Conservation (phyloP, 2,329 filamentous ascomycete genomes). For the Colletotrichum euphorbiae region DNA sequence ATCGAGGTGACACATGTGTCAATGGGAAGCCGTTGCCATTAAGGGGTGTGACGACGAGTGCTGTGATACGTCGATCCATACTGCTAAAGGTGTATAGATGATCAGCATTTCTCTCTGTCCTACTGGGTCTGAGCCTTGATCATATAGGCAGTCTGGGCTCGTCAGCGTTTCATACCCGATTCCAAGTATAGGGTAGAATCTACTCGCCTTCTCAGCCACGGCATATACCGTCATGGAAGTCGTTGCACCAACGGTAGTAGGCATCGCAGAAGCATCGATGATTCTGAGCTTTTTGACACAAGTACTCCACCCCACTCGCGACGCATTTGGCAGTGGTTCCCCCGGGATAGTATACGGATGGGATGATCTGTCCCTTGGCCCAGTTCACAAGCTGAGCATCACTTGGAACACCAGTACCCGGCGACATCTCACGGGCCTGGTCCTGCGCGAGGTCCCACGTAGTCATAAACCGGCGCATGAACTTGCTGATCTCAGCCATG, state of each 20-base stretch:
- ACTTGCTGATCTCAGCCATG: slow-evolving; percentile 44
- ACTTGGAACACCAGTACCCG: slow-evolving; percentile 41
- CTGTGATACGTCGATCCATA: too few species aligned
- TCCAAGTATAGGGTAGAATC: accelerated
- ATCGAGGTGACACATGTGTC: too few species aligned
- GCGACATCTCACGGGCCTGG: slow-evolving; percentile 40
- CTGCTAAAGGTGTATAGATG: too few species aligned
- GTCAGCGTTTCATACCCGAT: background rate
- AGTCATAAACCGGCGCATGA: slow-evolving; percentile 44
- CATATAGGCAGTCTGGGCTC: slow-evolving; percentile 35
- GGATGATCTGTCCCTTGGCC: slow-evolving; percentile 42
- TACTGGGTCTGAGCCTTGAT: slow-evolving; percentile 37
- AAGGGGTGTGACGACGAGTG: too few species aligned
- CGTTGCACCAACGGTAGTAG: slow-evolving; percentile 40
- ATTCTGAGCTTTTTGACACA: slow-evolving; percentile 43
- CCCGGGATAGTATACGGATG: slow-evolving; percentile 45
- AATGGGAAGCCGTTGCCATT: too few species aligned
- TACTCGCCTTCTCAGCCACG: slow-evolving; percentile 42
- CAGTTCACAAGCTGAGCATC: slow-evolving; percentile 43
- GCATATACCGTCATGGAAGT: slow-evolving; percentile 42
- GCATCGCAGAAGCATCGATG: slow-evolving; percentile 42
- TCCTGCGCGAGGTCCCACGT: slow-evolving; percentile 42
- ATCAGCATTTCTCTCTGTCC: background rate
- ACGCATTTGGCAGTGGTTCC: slow-evolving; percentile 47
- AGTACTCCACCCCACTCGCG: slow-evolving; percentile 46